Percentiles rank a stretch among this genome's conserved stretches.
These are phyloP conservation scores for Cladorrhinum sp. DNA, from an alignment of 2,329 filamentous ascomycete species.

Conservation along the genomic window DNA sequence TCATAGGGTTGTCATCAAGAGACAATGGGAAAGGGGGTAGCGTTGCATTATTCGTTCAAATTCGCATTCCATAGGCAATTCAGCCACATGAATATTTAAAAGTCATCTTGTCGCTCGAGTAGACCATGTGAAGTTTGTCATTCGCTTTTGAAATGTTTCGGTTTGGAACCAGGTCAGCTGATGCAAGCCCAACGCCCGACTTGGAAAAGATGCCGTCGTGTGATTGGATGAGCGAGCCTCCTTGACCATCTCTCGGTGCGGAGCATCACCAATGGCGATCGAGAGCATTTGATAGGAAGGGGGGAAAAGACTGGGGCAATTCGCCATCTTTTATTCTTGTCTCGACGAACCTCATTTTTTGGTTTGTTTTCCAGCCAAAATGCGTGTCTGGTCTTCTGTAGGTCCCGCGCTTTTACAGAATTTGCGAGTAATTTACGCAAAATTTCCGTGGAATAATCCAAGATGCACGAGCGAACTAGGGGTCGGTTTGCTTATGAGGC, in stretches of 20 bases:
- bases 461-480: no score
- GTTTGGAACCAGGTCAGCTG: slow-evolving; percentile 3
- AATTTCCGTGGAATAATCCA: no score
- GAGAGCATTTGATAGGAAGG: not conserved
- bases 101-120: not conserved
- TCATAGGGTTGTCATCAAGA: not conserved
- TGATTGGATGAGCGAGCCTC: not conserved
- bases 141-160: not conserved
- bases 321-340: no score
- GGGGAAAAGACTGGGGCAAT: no score
- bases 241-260: not conserved
- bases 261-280: slow-evolving; percentile 6
- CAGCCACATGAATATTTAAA: not conserved
- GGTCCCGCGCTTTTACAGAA: no score
- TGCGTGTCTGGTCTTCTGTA: no score
- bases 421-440: no score
- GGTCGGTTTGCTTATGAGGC: no score
- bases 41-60: not conserved
- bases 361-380: no score
- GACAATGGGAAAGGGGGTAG: not conserved
- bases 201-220: not conserved
- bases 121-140: not conserved
- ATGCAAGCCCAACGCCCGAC: no score
- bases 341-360: no score
- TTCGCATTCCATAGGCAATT: not conserved